Percentiles rank a stretch among this genome's conserved stretches.
phyloP scores from a whole-genome alignment of 2,329 filamentous ascomycete species.

The Fusarium sp. region DNA sequence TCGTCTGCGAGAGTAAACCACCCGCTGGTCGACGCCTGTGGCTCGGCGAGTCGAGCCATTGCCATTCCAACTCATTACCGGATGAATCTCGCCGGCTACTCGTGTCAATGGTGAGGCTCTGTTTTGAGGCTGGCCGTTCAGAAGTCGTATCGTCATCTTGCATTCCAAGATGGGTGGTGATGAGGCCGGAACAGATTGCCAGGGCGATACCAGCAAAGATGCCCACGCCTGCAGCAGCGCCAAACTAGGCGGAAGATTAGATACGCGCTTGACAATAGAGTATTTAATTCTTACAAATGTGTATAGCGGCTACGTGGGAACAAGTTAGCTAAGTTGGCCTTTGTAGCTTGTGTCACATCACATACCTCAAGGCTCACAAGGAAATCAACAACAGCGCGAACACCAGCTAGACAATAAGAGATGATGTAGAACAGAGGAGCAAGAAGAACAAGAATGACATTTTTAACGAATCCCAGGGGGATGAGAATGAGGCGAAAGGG shows the following conservation, averaged over 20 bases:
- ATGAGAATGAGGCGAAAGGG: constrained; percentile 46
- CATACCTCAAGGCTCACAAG: constrained; percentile 50
- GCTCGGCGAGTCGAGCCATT: constrained; percentile 49
- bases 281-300: constrained; percentile 50
- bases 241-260: constrained; percentile 54
- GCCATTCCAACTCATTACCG: constrained; percentile 51
- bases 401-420: constrained; percentile 41
- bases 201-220: constrained; percentile 67
- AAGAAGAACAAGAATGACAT: constrained; percentile 46
- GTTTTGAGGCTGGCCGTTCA: constrained; percentile 19
- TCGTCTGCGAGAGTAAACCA: constrained; percentile 69
- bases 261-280: background rate
- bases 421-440: constrained; percentile 50
- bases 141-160: constrained; percentile 41
- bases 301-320: constrained; percentile 50
- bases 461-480: constrained; percentile 44
- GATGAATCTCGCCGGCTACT: constrained; percentile 39
- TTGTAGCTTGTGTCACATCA: background rate
- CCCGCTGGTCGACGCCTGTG: constrained; percentile 53
- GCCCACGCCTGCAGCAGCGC: constrained; percentile 73
- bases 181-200: constrained; percentile 61
- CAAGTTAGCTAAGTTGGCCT: constrained; percentile 5
- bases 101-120: constrained; percentile 22
- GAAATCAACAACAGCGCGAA: constrained; percentile 41
- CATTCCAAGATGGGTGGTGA: constrained; percentile 61